These are phyloP conservation scores for Rhodotorula babjevae DNA, from an alignment of 768 basidiomycete species.

Conservation along the genomic window DNA sequence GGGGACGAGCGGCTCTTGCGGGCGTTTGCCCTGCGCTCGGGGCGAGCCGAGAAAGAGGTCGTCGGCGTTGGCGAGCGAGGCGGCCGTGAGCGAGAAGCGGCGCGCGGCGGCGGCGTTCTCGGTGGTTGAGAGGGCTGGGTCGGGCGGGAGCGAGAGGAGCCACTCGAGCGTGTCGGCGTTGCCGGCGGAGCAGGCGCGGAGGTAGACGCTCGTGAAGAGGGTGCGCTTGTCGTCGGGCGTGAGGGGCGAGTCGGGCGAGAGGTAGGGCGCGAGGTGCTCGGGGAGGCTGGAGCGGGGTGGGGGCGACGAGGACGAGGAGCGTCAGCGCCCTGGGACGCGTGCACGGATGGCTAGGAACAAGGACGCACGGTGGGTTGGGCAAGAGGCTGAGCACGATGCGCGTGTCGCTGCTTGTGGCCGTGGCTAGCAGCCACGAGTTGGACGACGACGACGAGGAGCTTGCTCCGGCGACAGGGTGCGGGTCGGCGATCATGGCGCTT, in stretches of 20 bases:
- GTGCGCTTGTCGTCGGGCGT: slow-evolving; percentile 20
- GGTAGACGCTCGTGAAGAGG: slow-evolving; percentile 29
- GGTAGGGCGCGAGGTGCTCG: slow-evolving; percentile 29
- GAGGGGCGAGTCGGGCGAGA: slow-evolving; percentile 23
- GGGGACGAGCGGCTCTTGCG: neutral
- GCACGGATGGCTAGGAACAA: too few relatives aligned
- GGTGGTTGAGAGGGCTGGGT: neutral
- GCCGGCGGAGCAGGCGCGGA: slow-evolving; percentile 32
- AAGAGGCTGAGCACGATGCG: neutral
- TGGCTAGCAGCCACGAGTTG: neutral
- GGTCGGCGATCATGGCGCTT: too few relatives aligned
- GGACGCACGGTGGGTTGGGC: slow-evolving; percentile 7
- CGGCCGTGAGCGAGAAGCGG: slow-evolving; percentile 24
- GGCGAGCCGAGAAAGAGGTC: neutral
- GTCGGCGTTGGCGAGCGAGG: slow-evolving; percentile 5
- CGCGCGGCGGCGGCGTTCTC: slow-evolving; percentile 17
- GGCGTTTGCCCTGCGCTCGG: neutral
- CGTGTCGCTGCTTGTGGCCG: neutral
- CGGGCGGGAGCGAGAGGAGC: slow-evolving; percentile 37
- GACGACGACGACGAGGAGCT: neutral
- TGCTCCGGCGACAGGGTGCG: neutral
- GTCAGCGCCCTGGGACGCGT: too few relatives aligned
- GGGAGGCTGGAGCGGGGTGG: slow-evolving; percentile 19
- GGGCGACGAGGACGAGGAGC: neutral
- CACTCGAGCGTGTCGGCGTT: slow-evolving; percentile 42